Base-by-base conservation (phyloP, 2,329 filamentous ascomycete species). In the Pseudocercospora fijiensis region DNA sequence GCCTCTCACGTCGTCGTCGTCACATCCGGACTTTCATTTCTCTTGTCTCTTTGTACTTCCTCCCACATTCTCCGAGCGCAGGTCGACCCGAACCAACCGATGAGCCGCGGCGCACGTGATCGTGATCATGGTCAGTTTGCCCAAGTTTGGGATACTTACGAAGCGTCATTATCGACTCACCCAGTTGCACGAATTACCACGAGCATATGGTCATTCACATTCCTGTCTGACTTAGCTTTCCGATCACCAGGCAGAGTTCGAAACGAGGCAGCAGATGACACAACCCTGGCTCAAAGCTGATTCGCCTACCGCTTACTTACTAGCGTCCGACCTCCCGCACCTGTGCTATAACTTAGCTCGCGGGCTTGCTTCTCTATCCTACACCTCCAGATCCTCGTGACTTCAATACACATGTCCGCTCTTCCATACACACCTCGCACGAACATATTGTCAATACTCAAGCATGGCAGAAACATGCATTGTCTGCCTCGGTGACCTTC, bases 401-500 rank as follows among this genome's bases (percentile, higher is more conserved):
- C 26, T 55, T 57, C 47, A 24, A 64, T 58, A 60, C 56, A 64
- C 67, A 70, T 70, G 64, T 66, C 43, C 51, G 20, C 41, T 59
- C 53, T 47, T 64, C 57, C 57, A 61, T 55, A 60, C 30, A 28
- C 65, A 58, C 55, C 41, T 53, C 57, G 26, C 26, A 61, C 60
- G 13, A 59, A 57, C 49, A 64, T 56, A 24, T 33, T 59, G 51
- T 61, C 52, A 37, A 58, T 45, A 58, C 63, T 47, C 62, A 62
- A 62, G 62, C 70, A 88, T 87, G 86, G 84, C 85, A 78, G 86
- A 88, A 77, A 86, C 85, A 72, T 89, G 87, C 79, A 89, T 89
- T 79, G 87, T 89, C 76, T 89, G 87, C 81, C 82, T 89, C 80
- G 86, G 86, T 81, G 86, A 89, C 81, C 84, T 89, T 79, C 84